These are phyloP conservation scores for Blastobotrys raffinosifermentans DNA, from an alignment of 1,139 yeast genomes.

Conservation along the genomic window DNA sequence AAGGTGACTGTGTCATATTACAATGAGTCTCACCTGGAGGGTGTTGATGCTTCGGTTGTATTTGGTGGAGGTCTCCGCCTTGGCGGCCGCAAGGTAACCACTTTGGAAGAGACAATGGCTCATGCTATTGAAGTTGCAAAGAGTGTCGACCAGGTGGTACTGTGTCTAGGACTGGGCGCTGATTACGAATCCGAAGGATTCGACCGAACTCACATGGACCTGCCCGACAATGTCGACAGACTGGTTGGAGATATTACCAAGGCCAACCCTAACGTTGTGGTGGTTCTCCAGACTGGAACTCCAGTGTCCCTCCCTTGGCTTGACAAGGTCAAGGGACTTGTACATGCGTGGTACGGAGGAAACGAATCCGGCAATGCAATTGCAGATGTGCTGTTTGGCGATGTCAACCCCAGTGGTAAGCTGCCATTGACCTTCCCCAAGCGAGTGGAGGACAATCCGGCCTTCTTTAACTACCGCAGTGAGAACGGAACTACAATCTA, in stretches of 20 bases:
- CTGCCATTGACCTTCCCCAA: conserved; percentile 55
- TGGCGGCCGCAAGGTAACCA: conserved; percentile 15
- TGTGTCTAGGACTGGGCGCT: conserved; percentile 42
- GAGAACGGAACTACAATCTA: conserved; percentile 51
- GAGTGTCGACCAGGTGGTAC: conserved; percentile 43
- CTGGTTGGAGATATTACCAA: conserved; percentile 42
- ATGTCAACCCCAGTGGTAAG: conserved; percentile 58
- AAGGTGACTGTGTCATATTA: conserved; percentile 47
- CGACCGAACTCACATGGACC: conserved; percentile 40
- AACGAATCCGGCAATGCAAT: conserved; percentile 46
- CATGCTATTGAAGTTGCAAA: conserved; percentile 42
- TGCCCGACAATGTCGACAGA: conserved; percentile 47
- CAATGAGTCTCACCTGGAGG: conserved; percentile 39
- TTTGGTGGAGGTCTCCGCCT: conserved; percentile 33
- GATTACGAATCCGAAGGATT: conserved; percentile 52
- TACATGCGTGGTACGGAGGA: conserved; percentile 50
- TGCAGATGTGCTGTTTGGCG: conserved; percentile 58
- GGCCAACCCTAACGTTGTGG: conserved; percentile 47
- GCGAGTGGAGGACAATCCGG: conserved; percentile 43
- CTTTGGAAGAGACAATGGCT: conserved; percentile 30
- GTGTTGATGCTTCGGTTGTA: conserved; percentile 30
- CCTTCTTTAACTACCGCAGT: conserved; percentile 40
- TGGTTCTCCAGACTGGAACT: conserved; percentile 57
- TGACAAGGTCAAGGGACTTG: conserved; percentile 40
- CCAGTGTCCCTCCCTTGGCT: conserved; percentile 60